These are phyloP conservation scores for Lotmaria passim DNA, from an alignment of 208 protist species.

Conservation along the genomic window DNA sequence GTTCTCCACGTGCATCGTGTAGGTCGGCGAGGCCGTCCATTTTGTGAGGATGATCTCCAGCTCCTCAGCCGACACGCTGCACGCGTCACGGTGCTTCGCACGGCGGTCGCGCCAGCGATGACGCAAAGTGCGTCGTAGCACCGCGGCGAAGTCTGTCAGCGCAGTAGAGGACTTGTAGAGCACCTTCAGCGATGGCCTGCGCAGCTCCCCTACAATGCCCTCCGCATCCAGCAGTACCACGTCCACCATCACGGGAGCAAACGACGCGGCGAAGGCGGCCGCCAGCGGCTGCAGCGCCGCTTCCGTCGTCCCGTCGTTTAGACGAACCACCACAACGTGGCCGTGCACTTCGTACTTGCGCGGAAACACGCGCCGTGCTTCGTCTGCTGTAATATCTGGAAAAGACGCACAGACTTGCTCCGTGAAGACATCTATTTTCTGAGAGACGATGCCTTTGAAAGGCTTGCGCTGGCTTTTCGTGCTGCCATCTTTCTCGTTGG, in stretches of 20 bases:
- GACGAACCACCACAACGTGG: slow-evolving; percentile 81
- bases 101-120: slow-evolving; percentile 19
- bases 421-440: slow-evolving; percentile 68
- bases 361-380: slow-evolving; percentile 53
- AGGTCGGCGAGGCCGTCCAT: slow-evolving; percentile 58
- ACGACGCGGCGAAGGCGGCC: slow-evolving; percentile 59
- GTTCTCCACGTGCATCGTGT: slow-evolving; percentile 91
- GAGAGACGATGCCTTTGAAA: slow-evolving; percentile 28
- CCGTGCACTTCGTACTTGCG: slow-evolving; percentile 82
- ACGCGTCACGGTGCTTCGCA: not conserved
- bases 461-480: not conserved
- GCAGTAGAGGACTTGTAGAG: slow-evolving; percentile 32
- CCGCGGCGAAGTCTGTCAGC: slow-evolving; percentile 13
- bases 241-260: slow-evolving; percentile 67
- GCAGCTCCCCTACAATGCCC: slow-evolving; percentile 83
- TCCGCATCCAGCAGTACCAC: slow-evolving; percentile 73
- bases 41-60: slow-evolving; percentile 28
- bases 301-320: slow-evolving; percentile 55
- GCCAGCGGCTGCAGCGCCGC: slow-evolving; percentile 53
- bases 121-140: slow-evolving; percentile 15
- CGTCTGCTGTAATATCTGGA: slow-evolving; percentile 25
- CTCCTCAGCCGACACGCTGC: slow-evolving; percentile 17
- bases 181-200: slow-evolving; percentile 55
- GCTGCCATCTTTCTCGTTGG: not conserved
- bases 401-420: slow-evolving; percentile 24